phyloP scores from a whole-genome alignment of 1,284 basidiomycete species.

The Blastosporella zonata region DNA sequence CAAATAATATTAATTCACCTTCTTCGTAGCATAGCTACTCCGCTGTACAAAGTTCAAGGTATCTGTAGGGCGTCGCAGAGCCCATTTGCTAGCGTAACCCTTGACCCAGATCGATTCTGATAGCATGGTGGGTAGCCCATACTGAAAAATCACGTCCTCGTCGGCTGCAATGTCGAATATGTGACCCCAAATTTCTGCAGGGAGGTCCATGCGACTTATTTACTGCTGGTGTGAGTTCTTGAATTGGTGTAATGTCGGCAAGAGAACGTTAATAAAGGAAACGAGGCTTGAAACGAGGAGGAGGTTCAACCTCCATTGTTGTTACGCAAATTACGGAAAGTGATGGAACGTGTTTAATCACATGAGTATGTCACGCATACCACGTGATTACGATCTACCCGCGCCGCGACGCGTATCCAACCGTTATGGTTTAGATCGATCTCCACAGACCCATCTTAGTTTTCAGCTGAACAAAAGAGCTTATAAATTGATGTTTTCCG shows the following conservation, averaged over 20 bases:
- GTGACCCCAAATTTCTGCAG: constrained; percentile 62
- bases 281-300: not conserved
- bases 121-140: constrained; percentile 54
- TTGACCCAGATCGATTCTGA: constrained; percentile 61
- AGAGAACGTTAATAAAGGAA: no score
- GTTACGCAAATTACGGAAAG: no score
- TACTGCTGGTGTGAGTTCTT: not conserved
- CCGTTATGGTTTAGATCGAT: no score
- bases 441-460: no score
- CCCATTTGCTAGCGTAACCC: constrained; percentile 47
- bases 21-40: constrained; percentile 60
- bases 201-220: constrained; percentile 36
- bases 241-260: not conserved
- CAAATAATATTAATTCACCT: constrained; percentile 37
- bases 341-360: not conserved
- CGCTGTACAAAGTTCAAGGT: constrained; percentile 52
- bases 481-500: no score
- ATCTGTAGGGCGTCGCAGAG: constrained; percentile 55
- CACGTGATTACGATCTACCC: not conserved
- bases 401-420: not conserved
- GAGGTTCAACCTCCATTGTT: not conserved
- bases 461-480: no score
- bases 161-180: constrained; percentile 68
- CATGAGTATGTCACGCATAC: not conserved
- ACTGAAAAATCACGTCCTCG: constrained; percentile 59